phyloP scores from a whole-genome alignment of 192 early-diverging fungal genomes.

The Backusella sp. region DNA sequence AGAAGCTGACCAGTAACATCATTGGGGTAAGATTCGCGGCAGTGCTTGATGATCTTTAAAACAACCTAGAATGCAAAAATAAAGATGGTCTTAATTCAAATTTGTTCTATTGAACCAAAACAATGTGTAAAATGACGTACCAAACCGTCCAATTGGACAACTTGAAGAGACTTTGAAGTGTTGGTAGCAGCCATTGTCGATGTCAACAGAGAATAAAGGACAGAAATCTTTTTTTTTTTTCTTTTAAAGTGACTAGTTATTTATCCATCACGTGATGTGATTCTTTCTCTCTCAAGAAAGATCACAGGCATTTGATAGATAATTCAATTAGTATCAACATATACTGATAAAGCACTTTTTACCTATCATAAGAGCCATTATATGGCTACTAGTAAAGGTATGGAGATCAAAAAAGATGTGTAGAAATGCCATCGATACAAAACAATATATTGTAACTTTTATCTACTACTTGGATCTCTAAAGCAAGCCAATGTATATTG shows the following conservation, averaged over 20 bases:
- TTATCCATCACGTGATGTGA: background rate
- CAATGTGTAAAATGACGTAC: slow-evolving; percentile 32
- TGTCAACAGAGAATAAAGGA: background rate
- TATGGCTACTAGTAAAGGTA: too few relatives aligned
- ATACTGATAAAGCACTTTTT: too few relatives aligned
- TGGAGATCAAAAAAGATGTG: too few relatives aligned
- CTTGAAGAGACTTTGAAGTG: slow-evolving; percentile 48
- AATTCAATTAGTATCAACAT: too few relatives aligned
- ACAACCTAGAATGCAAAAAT: slow-evolving; percentile 55
- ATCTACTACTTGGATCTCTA: background rate
- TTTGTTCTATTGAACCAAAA: background rate
- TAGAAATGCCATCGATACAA: too few relatives aligned
- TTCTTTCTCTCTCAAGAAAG: background rate
- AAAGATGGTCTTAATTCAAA: background rate
- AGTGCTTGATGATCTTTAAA: slow-evolving; percentile 98
- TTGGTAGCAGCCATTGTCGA: slow-evolving; percentile 14
- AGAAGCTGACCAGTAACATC: slow-evolving; percentile 90
- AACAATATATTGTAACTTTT: too few relatives aligned
- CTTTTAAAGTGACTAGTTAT: background rate
- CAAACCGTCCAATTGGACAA: slow-evolving; percentile 75
- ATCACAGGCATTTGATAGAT: too few relatives aligned
- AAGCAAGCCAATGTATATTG: background rate
- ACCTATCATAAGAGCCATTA: too few relatives aligned
- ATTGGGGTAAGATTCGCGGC: slow-evolving; percentile 77
- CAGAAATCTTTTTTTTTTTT: slow-evolving; percentile 4